Evolutionary conservation across 148 eudicot species (phyloP), one percentile per base, ranked within the genome.

Genomic region (Talinum fruticosum): DNA sequence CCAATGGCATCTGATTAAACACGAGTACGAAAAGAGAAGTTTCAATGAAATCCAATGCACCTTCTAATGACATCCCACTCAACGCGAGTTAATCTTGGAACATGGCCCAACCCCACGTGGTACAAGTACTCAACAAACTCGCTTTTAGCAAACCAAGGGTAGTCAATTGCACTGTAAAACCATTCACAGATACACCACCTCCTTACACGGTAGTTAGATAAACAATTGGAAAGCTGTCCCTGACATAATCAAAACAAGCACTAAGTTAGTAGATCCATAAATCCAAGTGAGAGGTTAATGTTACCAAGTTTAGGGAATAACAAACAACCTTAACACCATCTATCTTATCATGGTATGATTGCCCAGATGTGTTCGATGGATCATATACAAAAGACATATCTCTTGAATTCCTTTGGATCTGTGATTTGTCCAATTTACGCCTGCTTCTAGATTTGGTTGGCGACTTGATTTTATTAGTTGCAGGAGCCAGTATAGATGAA

Each of bases 51-150:
- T 62, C 16, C 66, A n/a, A 28, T 29, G 64, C 88, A 96, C 99
- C 99, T 96, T 85, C 98, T 88, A 80, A 96, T 91, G 87, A 96
- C 99, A 84, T 97, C 91, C 99, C 99, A 96, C 81, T 96, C 99
- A 73, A 93, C 99, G 84, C 93, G 98, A 45, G 99, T 96, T 79
- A 96, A 81, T 88, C 97, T 96, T 69, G 98, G 99, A 84, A 96
- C 89, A 76, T 96, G 97, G 66, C 98, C 99, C 81, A 96, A 83
- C 61, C 98, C 99, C 83, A 96, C 99, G 86, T 96, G 98, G 67
- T 88, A 85, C 78, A 96, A 79, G 85, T 96, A 96, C 81, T 96
- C 98, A 67, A 96, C 95, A 83, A 96, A 96, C 83, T 96, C 98
- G 82, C 93, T 91, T 82, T 91, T 93, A 78, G 99, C 95, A 84